Evolutionary conservation across 2,329 filamentous ascomycete genomes (phyloP).

Genomic region (Fusarium sp.): DNA sequence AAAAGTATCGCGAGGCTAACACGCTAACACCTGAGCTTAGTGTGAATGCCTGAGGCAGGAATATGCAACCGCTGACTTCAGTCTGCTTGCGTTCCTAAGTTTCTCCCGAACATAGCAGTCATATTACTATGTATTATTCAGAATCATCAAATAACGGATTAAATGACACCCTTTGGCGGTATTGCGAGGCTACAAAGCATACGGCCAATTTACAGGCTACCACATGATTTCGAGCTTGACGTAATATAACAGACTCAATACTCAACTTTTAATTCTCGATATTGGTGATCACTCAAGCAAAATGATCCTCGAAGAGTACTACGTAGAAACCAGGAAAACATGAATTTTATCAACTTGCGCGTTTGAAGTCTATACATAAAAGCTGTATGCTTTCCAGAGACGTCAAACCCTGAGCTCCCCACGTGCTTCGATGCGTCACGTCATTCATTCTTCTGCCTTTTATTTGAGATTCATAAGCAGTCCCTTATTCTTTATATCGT

Average conservation of each 20-base stretch:
- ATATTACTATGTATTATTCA: neutral
- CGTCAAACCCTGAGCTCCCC: constrained; percentile 5
- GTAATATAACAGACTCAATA: neutral
- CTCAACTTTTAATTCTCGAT: neutral
- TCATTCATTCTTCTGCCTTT: constrained; percentile 33
- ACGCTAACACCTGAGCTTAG: constrained; percentile 4
- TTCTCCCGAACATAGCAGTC: neutral
- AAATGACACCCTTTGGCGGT: neutral
- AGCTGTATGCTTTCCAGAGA: constrained; percentile 23
- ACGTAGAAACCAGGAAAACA: neutral
- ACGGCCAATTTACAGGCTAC: neutral
- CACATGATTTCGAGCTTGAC: neutral
- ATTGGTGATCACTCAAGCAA: neutral
- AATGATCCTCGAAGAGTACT: neutral
- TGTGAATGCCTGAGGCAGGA: constrained; percentile 35
- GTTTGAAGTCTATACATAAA: constrained; percentile 32
- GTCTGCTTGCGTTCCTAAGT: neutral
- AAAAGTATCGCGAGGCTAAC: constrained; percentile 29
- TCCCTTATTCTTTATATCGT: constrained; percentile 37
- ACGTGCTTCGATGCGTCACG: constrained; percentile 24
- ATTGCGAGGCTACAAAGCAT: neutral
- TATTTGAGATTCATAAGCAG: constrained; percentile 30
- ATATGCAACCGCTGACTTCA: neutral
- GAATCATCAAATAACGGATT: neutral
- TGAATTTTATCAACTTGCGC: constrained; percentile 34